Evolutionary conservation across 768 basidiomycete species (phyloP), one percentile per base, ranked within the genome.

Genomic region (Boletus pseudo-olivaceus): DNA sequence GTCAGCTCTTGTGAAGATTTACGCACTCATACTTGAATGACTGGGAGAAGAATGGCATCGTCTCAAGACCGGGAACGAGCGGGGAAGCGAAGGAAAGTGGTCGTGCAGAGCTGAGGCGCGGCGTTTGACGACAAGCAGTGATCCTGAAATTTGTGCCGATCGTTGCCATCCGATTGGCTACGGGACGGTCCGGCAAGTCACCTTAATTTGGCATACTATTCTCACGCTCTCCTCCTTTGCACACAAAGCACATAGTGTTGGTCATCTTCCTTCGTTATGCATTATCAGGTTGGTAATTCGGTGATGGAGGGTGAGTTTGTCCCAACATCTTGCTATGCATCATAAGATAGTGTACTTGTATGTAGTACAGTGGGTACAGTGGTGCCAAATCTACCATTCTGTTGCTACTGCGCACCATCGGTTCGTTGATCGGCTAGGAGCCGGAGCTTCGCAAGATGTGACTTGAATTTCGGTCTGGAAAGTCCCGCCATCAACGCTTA

Each of bases 1-100:
- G 54, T 53, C 40, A 49, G 53, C 20, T 19, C 15, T 26, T 41
- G 45, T n/a, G 8, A 29, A 51, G 51, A 20, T 35, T 23, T 34
- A 80, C 88, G 70, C 65, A 93, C 90, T 91, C 88, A 67, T 90
- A 93, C 65, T 82, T 81, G 70, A 87, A 91, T n/a, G 78, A 69
- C 68, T 92, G 89, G 15, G 87, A 89, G 73, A 92, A 90, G 74
- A 92, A 88, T 71, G 90, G 90, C 89, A 93, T 92, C 67, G 61
- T 66, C 47, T 54, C 52, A 52, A 56, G 54, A 49, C 55, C 65
- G 52, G 61, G 62, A 58, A 65, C 60, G 60, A 53, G 55, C 53
- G 54, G 55, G 51, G 53, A 62, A 56, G 59, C 58, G 60, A 60
- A 30, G 37, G 33, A 48, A 48, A 20, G 56, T 58, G 60, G 67